Base-by-base conservation (phyloP, 306 rosid species). In the Urtica urens region DNA sequence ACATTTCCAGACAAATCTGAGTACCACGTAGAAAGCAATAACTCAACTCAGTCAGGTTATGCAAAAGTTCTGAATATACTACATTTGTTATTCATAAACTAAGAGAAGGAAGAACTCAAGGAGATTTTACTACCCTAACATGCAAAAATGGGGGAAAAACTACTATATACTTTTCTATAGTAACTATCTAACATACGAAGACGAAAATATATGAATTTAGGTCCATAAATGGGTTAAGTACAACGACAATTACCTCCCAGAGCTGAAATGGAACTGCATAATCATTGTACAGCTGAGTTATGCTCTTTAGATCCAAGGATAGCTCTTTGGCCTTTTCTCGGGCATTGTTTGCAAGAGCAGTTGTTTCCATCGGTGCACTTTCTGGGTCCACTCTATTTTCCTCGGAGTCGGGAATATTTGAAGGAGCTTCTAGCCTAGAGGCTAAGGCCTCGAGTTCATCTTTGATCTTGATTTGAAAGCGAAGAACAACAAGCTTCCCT, bases 401-500 rank as follows among this genome's bases (percentile, higher is more conserved):
- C 16, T 19, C 57, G 46, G 93, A 64, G 48, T 57, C 81, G 31
- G 92, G 67, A 9, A 74, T 55, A 60, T 67, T 62, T 20, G 80
- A 66, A 31, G 65, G 58, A 67, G 61, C 76, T 65, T 81, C 94
- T 23, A 74, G 64, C 60, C 83, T 77, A 43, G 83, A 77, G 63
- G 77, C 87, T 55, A 79, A 33, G 49, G 74, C 82, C 64, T 79
- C 96, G 42, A 90, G 65, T 73, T 85, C 94, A 55, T 85, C 87
- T 73, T 77, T 85, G 64, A 85, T 71, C 74, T 90, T 90, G 34
- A 83, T 75, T 66, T 90, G 99, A 71, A 90, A 85, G 69, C 73
- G 87, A 59, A 90, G 99, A 69, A 90, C 99, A 27, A 94, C 85
- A 64, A 90, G 99, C 72, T 90, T 90, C 74, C 95, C 99, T 75